These are phyloP conservation scores for Plasmodium vivax DNA, from an alignment of 169 alveolate genomes.

Conservation along the genomic window DNA sequence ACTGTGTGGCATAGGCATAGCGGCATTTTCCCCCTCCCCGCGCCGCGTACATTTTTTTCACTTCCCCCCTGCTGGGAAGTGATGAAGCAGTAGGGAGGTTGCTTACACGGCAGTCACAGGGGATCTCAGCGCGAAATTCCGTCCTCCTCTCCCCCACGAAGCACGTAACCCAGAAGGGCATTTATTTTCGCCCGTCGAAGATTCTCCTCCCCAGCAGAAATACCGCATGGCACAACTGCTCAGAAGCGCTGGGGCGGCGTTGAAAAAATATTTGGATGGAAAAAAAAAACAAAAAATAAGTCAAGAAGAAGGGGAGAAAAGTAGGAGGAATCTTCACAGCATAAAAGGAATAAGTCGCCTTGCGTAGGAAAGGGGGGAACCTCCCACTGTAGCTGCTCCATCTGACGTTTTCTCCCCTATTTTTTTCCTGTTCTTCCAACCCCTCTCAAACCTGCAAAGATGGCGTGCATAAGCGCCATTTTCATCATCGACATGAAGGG, in stretches of 20 bases:
- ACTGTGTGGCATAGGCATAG: background rate
- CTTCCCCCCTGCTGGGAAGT: background rate
- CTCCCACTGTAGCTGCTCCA: background rate
- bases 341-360: background rate
- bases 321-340: background rate
- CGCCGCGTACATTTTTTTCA: background rate
- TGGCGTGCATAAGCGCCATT: conserved; percentile 93
- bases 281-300: background rate
- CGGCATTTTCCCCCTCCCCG: background rate
- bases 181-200: background rate
- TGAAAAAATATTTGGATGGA: background rate
- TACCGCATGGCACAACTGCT: background rate
- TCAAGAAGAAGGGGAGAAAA: background rate
- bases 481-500: conserved; percentile 94
- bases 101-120: background rate
- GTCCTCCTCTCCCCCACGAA: background rate
- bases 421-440: background rate
- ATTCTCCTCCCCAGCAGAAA: background rate
- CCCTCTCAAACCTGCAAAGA: background rate
- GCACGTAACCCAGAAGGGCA: background rate
- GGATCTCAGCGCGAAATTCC: background rate
- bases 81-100: background rate
- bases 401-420: background rate
- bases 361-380: background rate
- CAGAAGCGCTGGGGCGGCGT: background rate